Evolutionary conservation across 352 stramenopile species (phyloP).

Genomic region (Globisporangium solare): DNA sequence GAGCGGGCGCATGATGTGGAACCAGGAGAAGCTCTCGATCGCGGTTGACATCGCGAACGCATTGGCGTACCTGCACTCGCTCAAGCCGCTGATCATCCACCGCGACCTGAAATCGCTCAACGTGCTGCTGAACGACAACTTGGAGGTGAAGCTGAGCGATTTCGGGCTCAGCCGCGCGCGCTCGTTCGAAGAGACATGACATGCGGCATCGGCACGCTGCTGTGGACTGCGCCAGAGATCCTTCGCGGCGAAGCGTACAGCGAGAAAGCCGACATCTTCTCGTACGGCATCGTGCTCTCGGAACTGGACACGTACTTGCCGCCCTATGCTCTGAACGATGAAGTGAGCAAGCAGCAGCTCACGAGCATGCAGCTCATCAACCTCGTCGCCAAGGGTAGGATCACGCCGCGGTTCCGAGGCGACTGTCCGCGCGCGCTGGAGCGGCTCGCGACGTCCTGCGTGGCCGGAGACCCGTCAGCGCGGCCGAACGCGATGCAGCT

Average conservation of each 20-base stretch:
- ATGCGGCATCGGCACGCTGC: constrained; percentile 31
- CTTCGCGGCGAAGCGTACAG: constrained; percentile 45
- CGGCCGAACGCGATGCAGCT: constrained; percentile 22
- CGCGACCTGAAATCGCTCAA: constrained; percentile 20
- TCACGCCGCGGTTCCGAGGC: constrained; percentile 16
- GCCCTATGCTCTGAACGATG: constrained; percentile 30
- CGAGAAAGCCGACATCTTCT: constrained; percentile 32
- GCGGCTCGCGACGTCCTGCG: constrained; percentile 14
- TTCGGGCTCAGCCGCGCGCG: constrained; percentile 37
- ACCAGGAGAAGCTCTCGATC: constrained; percentile 28
- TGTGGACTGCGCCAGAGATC: constrained; percentile 47
- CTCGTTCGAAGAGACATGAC: constrained; percentile 37
- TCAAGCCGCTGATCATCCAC: constrained; percentile 8
- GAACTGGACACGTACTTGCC: constrained; percentile 29
- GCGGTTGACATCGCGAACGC: constrained; percentile 29
- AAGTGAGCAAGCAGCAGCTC: constrained; percentile 17
- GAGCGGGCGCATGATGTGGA: constrained; percentile 16
- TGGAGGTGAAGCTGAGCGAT: constrained; percentile 71
- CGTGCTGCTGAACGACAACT: constrained; percentile 27
- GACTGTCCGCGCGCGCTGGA: constrained; percentile 12
- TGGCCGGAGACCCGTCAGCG: constrained; percentile 9
- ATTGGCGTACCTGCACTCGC: constrained; percentile 9
- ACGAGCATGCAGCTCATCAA: constrained; percentile 28
- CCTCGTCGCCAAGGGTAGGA: constrained; percentile 19
- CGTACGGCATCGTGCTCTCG: constrained; percentile 30